These are phyloP conservation scores for Graphiopsis chlorocephala DNA, from an alignment of 2,329 filamentous ascomycete species.

Conservation along the genomic window DNA sequence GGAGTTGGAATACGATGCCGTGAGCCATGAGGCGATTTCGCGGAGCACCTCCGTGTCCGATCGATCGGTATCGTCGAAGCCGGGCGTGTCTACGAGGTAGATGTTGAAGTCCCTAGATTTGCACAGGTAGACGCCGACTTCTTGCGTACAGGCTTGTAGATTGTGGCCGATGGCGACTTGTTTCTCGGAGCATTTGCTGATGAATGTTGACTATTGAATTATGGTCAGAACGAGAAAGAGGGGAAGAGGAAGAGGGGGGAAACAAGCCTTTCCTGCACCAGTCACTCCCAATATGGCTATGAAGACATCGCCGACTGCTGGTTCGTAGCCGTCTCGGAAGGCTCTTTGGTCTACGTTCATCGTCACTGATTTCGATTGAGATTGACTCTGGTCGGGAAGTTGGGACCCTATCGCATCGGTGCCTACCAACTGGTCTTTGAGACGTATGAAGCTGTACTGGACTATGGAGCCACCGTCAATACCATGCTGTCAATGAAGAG, in stretches of 20 bases:
- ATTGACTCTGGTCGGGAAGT: background rate
- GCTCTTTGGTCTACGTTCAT: constrained; percentile 2
- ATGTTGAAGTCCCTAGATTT: constrained; percentile 3
- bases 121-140: constrained; percentile 7
- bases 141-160: constrained; percentile 17
- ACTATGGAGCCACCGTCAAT: background rate
- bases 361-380: background rate
- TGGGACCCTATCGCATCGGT: background rate
- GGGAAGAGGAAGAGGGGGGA: too few species aligned
- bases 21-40: constrained; percentile 43
- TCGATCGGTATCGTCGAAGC: constrained; percentile 47
- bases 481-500: background rate
- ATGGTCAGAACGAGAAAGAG: too few species aligned
- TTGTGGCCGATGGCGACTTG: constrained; percentile 32
- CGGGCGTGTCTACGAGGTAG: constrained; percentile 21
- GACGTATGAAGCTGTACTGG: background rate
- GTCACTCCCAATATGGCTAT: constrained; percentile 45
- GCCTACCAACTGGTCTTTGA: background rate
- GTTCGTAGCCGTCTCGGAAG: constrained; percentile 14
- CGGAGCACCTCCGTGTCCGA: constrained; percentile 43
- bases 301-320: constrained; percentile 6
- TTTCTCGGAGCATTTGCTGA: constrained; percentile 19
- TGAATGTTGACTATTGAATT: constrained; percentile 34
- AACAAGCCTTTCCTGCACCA: constrained; percentile 34
- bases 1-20: constrained; percentile 31